These are phyloP conservation scores for Vitis hybrid DNA, from an alignment of 177 flowering plant species.

Conservation along the genomic window DNA sequence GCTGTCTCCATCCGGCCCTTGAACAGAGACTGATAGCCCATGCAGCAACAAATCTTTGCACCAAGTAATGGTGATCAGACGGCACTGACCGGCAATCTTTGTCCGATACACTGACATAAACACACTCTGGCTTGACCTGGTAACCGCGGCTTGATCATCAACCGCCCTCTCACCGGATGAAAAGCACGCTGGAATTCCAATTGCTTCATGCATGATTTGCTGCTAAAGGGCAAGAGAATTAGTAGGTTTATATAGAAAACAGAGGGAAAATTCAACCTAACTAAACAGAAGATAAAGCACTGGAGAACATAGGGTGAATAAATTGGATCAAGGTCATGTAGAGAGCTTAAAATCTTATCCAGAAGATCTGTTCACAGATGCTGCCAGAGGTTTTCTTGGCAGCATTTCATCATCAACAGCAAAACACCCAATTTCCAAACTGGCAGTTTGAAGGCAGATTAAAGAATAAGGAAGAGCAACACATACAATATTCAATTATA, in stretches of 20 bases:
- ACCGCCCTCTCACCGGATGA: slow-evolving; percentile 17
- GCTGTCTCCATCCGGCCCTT: slow-evolving; percentile 26
- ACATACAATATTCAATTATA: background rate
- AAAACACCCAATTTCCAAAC: background rate
- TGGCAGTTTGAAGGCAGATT: slow-evolving; percentile 7
- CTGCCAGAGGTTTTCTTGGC: slow-evolving; percentile 7
- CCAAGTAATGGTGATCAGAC: slow-evolving; percentile 52
- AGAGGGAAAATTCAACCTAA: background rate
- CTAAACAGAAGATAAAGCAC: background rate
- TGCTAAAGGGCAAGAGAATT: background rate
- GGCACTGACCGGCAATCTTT: slow-evolving; percentile 43
- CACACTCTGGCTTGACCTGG: slow-evolving; percentile 39
- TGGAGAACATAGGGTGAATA: background rate
- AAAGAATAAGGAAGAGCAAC: background rate
- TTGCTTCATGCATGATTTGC: slow-evolving; percentile 33
- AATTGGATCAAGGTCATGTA: background rate
- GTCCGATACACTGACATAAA: slow-evolving; percentile 39
- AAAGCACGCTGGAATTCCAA: slow-evolving; percentile 38
- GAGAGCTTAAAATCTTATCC: background rate
- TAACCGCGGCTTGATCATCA: slow-evolving; percentile 17
- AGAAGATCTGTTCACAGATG: slow-evolving; percentile 8
- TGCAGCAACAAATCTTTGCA: slow-evolving; percentile 54
- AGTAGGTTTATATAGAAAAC: background rate
- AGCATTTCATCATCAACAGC: background rate
- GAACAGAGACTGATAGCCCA: slow-evolving; percentile 46